Base-by-base conservation (phyloP, 73 alveolate species). In the Diophrys appendiculata region DNA sequence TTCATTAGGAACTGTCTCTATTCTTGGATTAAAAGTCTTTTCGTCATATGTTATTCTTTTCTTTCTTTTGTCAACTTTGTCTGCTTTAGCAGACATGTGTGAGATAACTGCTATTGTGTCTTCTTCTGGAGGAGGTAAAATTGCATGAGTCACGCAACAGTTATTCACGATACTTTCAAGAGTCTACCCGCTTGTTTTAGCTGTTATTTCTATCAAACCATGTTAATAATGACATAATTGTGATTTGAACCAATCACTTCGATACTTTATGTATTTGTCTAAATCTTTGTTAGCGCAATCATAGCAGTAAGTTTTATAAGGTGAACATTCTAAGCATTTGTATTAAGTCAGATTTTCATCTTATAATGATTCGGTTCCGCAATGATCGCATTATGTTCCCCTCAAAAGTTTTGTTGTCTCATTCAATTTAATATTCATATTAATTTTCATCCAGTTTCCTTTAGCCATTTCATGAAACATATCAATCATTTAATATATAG, bases 261-360 rank as follows among this genome's bases (percentile, higher is more conserved):
- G 13, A 29, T 67, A 67, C 29, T 23, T 67, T 3, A 23, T 31
- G 53, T 67, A 67, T 2, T 25, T 23, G 2, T 18, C 54, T 14
- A 67, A 28, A 54, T 67, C 29, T 24, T 25, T 3, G 3, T 25
- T 3, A 14, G 75, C 25, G 54, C 75, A 67, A 8, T 67, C 31
- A 2, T 28, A 3, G 54, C 75, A 67, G 3, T 23, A 23, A n/a
- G 23, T 25, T 3, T 67, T 23, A 25, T 18, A 14, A 3, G 25
- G 54, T 26, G 75, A 27, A 28, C 75, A 67, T 28, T 67, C 75
- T 5, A 67, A 29, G 24, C 75, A 67, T 5, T 25, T 25, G 54
- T 67, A 67, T 5, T 67, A 54, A 67, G 54, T n/a, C n/a, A n/a
- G n/a, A n/a, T n/a, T 67, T 1, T 67, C 54, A 3, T 18, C 31